Evolutionary conservation across 2,329 filamentous ascomycete genomes (phyloP).

Genomic region (Fusarium lyarnte): DNA sequence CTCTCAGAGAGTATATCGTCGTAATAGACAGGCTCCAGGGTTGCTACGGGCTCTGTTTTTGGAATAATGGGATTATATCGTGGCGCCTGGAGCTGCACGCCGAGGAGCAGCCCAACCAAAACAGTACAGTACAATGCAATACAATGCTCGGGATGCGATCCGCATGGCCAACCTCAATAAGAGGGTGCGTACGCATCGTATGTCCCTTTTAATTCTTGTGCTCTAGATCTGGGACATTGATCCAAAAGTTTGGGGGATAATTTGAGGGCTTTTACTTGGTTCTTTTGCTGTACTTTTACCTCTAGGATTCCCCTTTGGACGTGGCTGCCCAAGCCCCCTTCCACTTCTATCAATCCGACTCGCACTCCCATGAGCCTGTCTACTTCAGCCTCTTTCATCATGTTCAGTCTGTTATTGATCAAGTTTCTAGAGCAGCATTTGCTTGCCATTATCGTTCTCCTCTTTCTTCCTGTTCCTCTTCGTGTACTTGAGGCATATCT

Average conservation of each 20-base stretch:
- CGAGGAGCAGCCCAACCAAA: neutral
- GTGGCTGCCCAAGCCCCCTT: conserved; percentile 24
- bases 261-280: conserved; percentile 9
- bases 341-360: neutral
- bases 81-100: conserved; percentile 17
- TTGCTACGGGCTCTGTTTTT: conserved; percentile 13
- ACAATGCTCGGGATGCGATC: neutral
- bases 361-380: neutral
- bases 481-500: conserved; percentile 22
- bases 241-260: conserved; percentile 41
- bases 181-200: conserved; percentile 10
- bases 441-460: conserved; percentile 24
- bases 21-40: neutral
- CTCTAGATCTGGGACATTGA: conserved; percentile 42
- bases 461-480: conserved; percentile 31
- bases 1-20: neutral
- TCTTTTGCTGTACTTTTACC: conserved; percentile 32
- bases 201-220: conserved; percentile 14
- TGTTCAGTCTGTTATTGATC: conserved; percentile 28
- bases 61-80: conserved; percentile 1
- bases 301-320: conserved; percentile 19
- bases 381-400: conserved; percentile 4
- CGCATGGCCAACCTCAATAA: neutral
- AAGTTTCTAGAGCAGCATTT: conserved; percentile 32
- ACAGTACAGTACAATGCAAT: neutral